Evolutionary conservation across 2,329 filamentous ascomycete genomes (phyloP).

Genomic region (Triangularia setosa): DNA sequence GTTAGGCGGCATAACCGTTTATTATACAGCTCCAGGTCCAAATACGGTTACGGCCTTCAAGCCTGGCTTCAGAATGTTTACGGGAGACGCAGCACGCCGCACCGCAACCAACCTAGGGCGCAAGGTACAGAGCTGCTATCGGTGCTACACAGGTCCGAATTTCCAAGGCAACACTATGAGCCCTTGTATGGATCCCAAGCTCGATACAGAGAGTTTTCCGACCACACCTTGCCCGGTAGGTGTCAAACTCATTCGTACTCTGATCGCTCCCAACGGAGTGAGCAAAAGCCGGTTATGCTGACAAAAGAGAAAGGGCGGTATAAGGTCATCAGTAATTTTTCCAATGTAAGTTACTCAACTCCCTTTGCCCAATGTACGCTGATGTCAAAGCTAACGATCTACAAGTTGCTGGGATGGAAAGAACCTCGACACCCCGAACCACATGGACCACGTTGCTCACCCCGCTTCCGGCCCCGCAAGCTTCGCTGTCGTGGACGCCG

Average conservation of each 20-base stretch:
- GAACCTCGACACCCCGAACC: constrained; percentile 41
- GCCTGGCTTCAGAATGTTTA: constrained; percentile 45
- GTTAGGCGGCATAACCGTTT: constrained; percentile 36
- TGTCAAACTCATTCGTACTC: too few species aligned
- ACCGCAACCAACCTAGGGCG: constrained; percentile 14
- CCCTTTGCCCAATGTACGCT: background rate
- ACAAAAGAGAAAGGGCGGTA: too few species aligned
- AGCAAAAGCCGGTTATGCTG: too few species aligned
- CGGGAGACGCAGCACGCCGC: constrained; percentile 35
- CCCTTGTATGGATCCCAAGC: constrained; percentile 22
- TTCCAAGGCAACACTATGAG: constrained; percentile 24
- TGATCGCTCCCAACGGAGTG: too few species aligned
- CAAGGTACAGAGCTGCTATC: constrained; percentile 34
- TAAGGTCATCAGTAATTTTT: constrained; percentile 27
- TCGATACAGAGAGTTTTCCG: constrained; percentile 26
- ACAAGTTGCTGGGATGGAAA: constrained; percentile 43
- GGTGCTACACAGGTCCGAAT: constrained; percentile 28
- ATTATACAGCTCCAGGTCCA: constrained; percentile 38
- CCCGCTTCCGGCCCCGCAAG: constrained; percentile 38
- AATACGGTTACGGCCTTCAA: constrained; percentile 41
- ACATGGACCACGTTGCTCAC: constrained; percentile 41
- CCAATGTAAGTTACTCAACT: constrained; percentile 22
- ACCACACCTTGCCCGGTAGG: constrained; percentile 25
- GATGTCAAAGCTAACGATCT: constrained; percentile 22
- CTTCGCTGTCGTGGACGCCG: constrained; percentile 32